Conservation (phyloP, 345 rosid species). For the Eutrema yunnanense region DNA sequence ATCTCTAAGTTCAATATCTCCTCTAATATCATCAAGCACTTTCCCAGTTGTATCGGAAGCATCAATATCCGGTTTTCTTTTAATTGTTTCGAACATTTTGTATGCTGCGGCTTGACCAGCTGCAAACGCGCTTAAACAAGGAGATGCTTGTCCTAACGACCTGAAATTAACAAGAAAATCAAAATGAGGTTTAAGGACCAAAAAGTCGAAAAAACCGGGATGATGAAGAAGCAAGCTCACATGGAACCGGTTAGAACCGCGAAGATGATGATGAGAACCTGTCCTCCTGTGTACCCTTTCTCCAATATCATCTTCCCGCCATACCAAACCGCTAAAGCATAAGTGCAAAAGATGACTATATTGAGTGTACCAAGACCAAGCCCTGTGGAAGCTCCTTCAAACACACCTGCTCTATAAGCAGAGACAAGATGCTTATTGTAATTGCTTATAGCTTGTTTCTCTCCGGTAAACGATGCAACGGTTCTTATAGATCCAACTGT, state of each 20-base stretch:
- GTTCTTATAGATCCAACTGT: conserved; percentile 77
- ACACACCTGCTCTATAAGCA: conserved; percentile 47
- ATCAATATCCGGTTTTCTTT: conserved; percentile 53
- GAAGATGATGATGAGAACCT: conserved; percentile 44
- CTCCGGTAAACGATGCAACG: conserved; percentile 68
- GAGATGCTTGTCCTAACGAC: conserved; percentile 68
- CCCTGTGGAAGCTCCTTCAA: conserved; percentile 56
- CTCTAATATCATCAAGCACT: conserved; percentile 36
- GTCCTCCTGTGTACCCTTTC: conserved; percentile 56
- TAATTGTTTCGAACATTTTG: conserved; percentile 57
- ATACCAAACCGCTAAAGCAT: conserved; percentile 57
- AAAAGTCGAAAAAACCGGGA: background rate
- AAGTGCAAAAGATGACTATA: conserved; percentile 37
- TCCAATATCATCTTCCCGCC: conserved; percentile 57
- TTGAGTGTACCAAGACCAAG: conserved; percentile 41
- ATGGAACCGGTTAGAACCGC: conserved; percentile 51
- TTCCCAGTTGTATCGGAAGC: conserved; percentile 38
- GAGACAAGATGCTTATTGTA: conserved; percentile 46
- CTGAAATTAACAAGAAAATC: conserved; percentile 19
- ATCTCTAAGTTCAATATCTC: conserved; percentile 53
- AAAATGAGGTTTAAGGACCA: background rate
- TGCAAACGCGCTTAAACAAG: conserved; percentile 49
- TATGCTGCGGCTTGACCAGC: conserved; percentile 62
- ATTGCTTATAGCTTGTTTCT: conserved; percentile 42
- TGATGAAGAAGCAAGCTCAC: background rate